A percentile compares a stretch with the other conserved stretches of the same genome.
phyloP scores from a whole-genome alignment of 2,329 filamentous ascomycete species.

The Claviceps capensis region DNA sequence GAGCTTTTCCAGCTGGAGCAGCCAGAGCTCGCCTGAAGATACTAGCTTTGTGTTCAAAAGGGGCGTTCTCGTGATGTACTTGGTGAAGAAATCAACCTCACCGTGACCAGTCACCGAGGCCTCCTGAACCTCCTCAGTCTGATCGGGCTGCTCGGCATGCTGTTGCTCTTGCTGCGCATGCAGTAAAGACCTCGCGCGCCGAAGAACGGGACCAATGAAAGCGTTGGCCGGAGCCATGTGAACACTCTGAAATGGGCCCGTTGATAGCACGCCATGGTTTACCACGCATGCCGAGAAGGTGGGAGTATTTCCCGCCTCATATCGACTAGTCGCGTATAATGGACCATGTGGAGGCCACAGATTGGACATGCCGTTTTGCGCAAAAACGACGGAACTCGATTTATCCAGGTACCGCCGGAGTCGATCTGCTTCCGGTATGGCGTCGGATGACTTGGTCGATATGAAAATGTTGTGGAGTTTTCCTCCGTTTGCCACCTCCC shows the following conservation, averaged over 20 bases:
- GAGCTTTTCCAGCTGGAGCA: constrained; percentile 72
- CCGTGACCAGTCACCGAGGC: too few species aligned
- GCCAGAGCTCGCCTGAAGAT: constrained; percentile 31
- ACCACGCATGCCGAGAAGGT: constrained; percentile 58
- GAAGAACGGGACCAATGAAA: constrained; percentile 31
- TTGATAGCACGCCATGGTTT: constrained; percentile 41
- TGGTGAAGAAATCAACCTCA: constrained; percentile 23
- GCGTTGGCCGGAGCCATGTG: constrained; percentile 38
- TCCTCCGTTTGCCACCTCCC: constrained; percentile 25
- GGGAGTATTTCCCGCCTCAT: constrained; percentile 30
- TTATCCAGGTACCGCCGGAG: constrained; percentile 48
- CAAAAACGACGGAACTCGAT: constrained; percentile 62
- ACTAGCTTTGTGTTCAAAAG: constrained; percentile 28
- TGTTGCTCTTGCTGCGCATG: not conserved
- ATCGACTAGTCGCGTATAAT: constrained; percentile 29
- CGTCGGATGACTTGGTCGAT: constrained; percentile 58
- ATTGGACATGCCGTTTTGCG: constrained; percentile 78
- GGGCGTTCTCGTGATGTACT: constrained; percentile 28
- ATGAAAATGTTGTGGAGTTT: constrained; percentile 62
- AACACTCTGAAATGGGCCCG: constrained; percentile 35
- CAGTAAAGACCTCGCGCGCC: constrained; percentile 9
- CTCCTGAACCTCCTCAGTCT: too few species aligned
- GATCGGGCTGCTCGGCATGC: not conserved
- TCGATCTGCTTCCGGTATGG: constrained; percentile 44
- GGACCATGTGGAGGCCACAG: constrained; percentile 40